Evolutionary conservation across 192 early-diverging fungal species (phyloP), one percentile per base, ranked within the genome.

Genomic region (Mortierella alpina): DNA sequence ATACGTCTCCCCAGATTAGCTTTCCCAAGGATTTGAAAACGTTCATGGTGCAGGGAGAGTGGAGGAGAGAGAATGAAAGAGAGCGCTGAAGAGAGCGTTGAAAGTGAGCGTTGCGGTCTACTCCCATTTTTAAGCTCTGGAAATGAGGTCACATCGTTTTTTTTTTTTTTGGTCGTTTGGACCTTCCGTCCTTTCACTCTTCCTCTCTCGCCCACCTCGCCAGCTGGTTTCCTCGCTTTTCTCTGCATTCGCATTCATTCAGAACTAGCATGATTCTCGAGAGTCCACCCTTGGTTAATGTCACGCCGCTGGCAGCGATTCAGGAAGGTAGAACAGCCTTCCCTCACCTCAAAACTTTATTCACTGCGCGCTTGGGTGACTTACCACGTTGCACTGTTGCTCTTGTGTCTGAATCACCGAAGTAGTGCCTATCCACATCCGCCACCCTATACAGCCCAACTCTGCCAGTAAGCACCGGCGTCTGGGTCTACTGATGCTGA

Each of bases 11-110:
- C 86, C 88, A 95, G 50, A 95, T 89, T 12, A 92, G 76, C 73
- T 86, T 87, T 31, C 90, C 86, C 15, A 95, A 83, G 48, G 91
- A 88, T 71, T 85, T 88, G 60, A 95, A 82, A 6, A 92, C 71
- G 66, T 89, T 88, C 91, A 95, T 95, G 48, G 56, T 59, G 13
- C 0, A 31, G 60, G 7, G 17, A 10, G 14, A 41, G 59, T 55
- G 12, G 44, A 54, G 39, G 20, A 53, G 52, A 22, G 49, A 47
- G 47, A 13, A 40, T 49, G 52, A 20, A 23, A 22, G 50, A 57
- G 17, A 49, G 52, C 12, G 51, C 15, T 9, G 22, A 41, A 45
- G 86, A 44, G 85, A 67, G 47, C 31, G 31, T 31, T 88, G 84
- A 15, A 52, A 40, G n/a, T 46, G n/a, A 45, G 52, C n/a, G n/a